A percentile compares a stretch with the other conserved stretches of the same genome.
Conservation (phyloP, 1,284 basidiomycete species). For the Taiwanofungus camphoratus region DNA sequence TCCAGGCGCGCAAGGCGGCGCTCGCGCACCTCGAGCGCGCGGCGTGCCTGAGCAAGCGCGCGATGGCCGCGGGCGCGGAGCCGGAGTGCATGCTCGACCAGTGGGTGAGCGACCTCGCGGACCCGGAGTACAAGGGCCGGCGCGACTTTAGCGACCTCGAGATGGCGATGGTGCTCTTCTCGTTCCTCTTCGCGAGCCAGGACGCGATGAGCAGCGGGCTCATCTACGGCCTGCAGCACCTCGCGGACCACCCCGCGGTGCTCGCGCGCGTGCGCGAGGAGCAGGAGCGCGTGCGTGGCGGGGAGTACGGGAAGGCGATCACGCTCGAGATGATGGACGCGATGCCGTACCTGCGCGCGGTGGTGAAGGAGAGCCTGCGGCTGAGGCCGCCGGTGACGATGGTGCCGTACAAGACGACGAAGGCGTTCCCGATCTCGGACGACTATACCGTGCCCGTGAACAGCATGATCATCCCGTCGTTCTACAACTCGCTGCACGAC, state of each 20-base stretch:
- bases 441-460: constrained; percentile 90
- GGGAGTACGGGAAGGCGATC: constrained; percentile 75
- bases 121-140: constrained; percentile 70
- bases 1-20: constrained; percentile 88
- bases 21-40: constrained; percentile 83
- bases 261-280: constrained; percentile 89
- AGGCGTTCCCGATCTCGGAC: constrained; percentile 85
- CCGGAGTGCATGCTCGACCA: constrained; percentile 90
- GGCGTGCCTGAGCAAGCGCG: constrained; percentile 75
- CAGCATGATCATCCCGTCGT: constrained; percentile 96
- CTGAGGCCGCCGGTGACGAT: constrained; percentile 90
- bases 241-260: constrained; percentile 89
- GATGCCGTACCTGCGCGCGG: constrained; percentile 90
- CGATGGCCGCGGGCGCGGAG: constrained; percentile 79
- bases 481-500: constrained; percentile 94
- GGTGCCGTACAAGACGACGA: constrained; percentile 91
- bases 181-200: constrained; percentile 96
- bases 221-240: constrained; percentile 94
- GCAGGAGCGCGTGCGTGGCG: constrained; percentile 80
- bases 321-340: constrained; percentile 88
- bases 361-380: constrained; percentile 90
- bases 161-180: constrained; percentile 95
- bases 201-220: constrained; percentile 96
- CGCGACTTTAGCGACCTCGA: constrained; percentile 91
- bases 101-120: constrained; percentile 79